These are phyloP conservation scores for Prosopis cineraria DNA, from an alignment of 306 rosid genomes.

Conservation along the genomic window DNA sequence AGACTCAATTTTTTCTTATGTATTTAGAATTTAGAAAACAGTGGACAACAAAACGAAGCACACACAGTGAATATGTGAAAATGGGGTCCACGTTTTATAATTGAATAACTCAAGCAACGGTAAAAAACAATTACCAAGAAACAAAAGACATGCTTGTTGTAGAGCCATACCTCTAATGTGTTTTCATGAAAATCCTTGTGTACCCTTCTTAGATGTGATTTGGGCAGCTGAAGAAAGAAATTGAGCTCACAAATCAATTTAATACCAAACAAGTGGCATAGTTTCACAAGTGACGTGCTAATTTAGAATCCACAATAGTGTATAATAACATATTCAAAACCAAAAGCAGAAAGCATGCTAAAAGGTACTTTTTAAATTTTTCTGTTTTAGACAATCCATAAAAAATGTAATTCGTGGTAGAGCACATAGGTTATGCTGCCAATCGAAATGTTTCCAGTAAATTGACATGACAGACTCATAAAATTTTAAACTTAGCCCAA, in stretches of 20 bases:
- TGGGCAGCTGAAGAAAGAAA: conserved; percentile 75
- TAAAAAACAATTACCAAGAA: conserved; percentile 14
- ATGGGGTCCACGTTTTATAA: neutral
- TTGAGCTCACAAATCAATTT: conserved; percentile 37
- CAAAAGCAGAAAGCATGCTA: conserved; percentile 7
- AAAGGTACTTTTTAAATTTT: neutral
- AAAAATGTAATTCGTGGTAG: conserved; percentile 19
- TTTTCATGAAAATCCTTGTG: conserved; percentile 92
- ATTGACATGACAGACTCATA: neutral
- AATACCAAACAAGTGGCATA: conserved; percentile 13
- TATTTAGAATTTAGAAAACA: neutral
- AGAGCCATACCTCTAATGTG: conserved; percentile 69
- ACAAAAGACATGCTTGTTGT: neutral
- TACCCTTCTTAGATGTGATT: conserved; percentile 74
- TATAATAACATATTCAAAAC: conserved; percentile 5
- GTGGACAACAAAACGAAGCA: neutral
- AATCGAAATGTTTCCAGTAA: neutral
- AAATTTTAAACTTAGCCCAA: conserved; percentile 10
- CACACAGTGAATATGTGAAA: neutral
- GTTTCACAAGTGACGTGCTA: conserved; percentile 18
- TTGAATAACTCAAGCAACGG: conserved; percentile 14
- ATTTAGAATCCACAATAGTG: conserved; percentile 20
- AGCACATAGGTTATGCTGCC: conserved; percentile 19
- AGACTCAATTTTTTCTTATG: neutral
- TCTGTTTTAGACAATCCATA: conserved; percentile 5